Base-by-base conservation (phyloP, 305 asterid genomes). In the Fraxinus xanthoxyloides region DNA sequence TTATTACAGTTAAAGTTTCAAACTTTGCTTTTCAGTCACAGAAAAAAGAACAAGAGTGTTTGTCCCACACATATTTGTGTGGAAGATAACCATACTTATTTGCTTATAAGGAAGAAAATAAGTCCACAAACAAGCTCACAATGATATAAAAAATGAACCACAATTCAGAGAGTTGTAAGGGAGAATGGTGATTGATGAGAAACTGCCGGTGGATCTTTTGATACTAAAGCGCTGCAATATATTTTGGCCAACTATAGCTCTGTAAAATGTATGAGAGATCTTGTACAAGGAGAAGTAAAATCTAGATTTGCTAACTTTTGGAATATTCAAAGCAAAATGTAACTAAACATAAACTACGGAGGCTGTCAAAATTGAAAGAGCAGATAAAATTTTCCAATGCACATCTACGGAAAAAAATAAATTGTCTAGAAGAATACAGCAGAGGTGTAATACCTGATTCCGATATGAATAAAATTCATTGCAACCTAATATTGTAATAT, bases 401-500 rank as follows among this genome's bases (percentile, higher is more conserved):
- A 72, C 61, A 46, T 77, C 85, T 31, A 61, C 34, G 19, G 35
- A 26, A 21, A 12, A 77, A 34, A 84, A 36, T 67, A 67, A 35
- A 5, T 69, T 56, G 54, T 31, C 65, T 78, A 46, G 72, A 80
- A 79, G 51, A 76, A 32, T 34, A 54, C 54, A 56, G 38, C 31
- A 69, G 65, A 81, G 84, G 77, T 3, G 12, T 76, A 80, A 85
- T 89, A 93, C 99, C 99, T 91, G 97, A 84, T 94, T 89, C 86
- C 99, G 91, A 79, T 92, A 94, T 19, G 99, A 95, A 86, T 94
- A 95, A 85, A 94, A 95, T 86, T 94, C 99, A 63, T 95, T 95
- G 92, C 98, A 89, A 40, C 99, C 98, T 85, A 95, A 85, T 86
- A 95, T 93, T 72, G 96, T 92, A 75, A 95, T 94, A 84, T 94